Evolutionary conservation across 306 rosid species (phyloP).

Genomic region (Macrotyloma uniflorum): DNA sequence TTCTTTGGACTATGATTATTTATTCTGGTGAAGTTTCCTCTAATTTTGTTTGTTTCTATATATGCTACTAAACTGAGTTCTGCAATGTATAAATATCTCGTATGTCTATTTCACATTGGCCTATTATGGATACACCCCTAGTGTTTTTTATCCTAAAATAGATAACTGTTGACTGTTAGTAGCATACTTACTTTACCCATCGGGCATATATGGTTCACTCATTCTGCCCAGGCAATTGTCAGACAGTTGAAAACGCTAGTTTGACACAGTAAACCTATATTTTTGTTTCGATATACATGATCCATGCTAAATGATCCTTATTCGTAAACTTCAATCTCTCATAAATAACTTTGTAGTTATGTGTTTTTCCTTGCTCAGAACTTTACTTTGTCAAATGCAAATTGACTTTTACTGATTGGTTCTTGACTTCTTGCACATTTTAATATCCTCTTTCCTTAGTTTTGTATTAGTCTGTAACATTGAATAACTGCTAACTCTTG

Average conservation of each 20-base stretch:
- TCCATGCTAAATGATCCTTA: background rate
- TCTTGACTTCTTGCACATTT: background rate
- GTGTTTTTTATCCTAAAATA: background rate
- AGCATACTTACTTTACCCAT: conserved; percentile 1
- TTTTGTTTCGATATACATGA: conserved; percentile 1
- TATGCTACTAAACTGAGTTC: background rate
- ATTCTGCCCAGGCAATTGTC: background rate
- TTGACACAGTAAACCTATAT: background rate
- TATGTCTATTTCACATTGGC: background rate
- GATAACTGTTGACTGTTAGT: background rate
- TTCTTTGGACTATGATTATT: background rate
- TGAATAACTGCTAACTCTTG: background rate
- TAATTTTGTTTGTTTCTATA: background rate
- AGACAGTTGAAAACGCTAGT: background rate
- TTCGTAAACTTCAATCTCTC: background rate
- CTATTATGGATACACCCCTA: background rate
- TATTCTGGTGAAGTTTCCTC: background rate
- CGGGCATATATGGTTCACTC: background rate
- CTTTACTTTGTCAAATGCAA: conserved; percentile 16
- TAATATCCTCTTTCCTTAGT: background rate
- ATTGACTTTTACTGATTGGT: conserved; percentile 4
- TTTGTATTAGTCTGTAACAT: conserved; percentile 7
- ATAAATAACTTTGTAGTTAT: background rate
- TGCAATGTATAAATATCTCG: conserved; percentile 12
- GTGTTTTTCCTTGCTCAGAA: conserved; percentile 2